Evolutionary conservation across 345 rosid genomes (phyloP).

Genomic region (Clarkia xantiana): DNA sequence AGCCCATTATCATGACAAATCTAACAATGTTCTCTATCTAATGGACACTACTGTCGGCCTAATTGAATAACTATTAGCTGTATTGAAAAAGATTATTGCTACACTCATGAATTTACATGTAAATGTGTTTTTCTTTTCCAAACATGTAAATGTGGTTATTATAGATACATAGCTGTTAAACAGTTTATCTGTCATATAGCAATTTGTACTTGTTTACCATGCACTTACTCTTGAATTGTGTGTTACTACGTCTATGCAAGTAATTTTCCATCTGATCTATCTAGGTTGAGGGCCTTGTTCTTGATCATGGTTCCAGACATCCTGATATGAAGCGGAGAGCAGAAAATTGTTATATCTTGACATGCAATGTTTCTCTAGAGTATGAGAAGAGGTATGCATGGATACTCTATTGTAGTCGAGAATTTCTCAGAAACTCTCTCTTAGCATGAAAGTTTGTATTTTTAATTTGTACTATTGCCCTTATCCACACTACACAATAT

Average conservation of each 20-base stretch:
- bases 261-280: not conserved
- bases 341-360: slow-evolving; percentile 83
- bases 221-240: not conserved
- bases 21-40: no score
- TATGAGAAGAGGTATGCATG: slow-evolving; percentile 73
- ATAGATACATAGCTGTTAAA: not conserved
- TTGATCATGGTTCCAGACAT: slow-evolving; percentile 97
- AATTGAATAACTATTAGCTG: not conserved
- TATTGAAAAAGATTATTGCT: no score
- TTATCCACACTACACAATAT: no score
- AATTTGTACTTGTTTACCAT: not conserved
- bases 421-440: no score
- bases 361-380: slow-evolving; percentile 93
- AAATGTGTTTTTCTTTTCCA: no score
- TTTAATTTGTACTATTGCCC: no score
- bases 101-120: no score
- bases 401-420: no score
- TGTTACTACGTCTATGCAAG: no score
- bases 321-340: slow-evolving; percentile 98
- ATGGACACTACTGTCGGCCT: not conserved
- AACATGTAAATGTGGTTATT: no score
- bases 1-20: no score
- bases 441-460: no score
- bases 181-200: not conserved
- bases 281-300: slow-evolving; percentile 94